phyloP scores from a whole-genome alignment of 208 protist genomes.

The Leishmania martiniquensis region DNA sequence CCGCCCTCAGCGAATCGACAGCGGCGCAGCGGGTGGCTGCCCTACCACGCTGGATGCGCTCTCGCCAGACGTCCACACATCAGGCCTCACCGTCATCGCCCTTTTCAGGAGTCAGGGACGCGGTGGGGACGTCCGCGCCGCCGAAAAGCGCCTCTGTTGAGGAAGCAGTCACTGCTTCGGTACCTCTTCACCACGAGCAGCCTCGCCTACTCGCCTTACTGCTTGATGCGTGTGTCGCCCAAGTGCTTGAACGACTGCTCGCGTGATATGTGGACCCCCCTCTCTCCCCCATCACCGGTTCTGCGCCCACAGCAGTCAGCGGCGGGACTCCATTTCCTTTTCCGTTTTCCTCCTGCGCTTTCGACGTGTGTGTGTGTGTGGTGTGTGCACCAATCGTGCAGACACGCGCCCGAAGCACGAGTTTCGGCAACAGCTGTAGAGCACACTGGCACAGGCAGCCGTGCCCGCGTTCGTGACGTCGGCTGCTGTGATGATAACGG shows the following conservation, averaged over 20 bases:
- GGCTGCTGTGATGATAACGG: no score
- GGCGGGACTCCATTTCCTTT: no score
- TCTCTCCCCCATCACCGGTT: no score
- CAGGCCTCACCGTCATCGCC: background rate
- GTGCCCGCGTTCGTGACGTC: no score
- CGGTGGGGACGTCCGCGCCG: background rate
- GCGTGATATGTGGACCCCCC: no score
- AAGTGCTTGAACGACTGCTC: slow-evolving; percentile 9
- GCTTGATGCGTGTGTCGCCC: slow-evolving; percentile 28
- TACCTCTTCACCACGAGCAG: slow-evolving; percentile 1
- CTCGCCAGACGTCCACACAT: background rate
- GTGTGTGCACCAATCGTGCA: no score
- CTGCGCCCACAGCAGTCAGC: no score
- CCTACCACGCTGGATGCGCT: slow-evolving; percentile 11
- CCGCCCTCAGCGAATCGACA: background rate
- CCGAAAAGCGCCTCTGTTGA: background rate
- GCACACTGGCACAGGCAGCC: no score
- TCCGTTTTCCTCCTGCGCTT: no score
- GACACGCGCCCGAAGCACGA: no score
- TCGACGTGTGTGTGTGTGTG: no score
- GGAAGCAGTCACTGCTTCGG: background rate
- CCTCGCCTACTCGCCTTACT: slow-evolving; percentile 3
- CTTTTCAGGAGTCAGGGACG: background rate
- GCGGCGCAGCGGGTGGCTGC: background rate
- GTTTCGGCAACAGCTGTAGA: no score